phyloP scores from a whole-genome alignment of 306 rosid genomes.

The Vigna trinervia region DNA sequence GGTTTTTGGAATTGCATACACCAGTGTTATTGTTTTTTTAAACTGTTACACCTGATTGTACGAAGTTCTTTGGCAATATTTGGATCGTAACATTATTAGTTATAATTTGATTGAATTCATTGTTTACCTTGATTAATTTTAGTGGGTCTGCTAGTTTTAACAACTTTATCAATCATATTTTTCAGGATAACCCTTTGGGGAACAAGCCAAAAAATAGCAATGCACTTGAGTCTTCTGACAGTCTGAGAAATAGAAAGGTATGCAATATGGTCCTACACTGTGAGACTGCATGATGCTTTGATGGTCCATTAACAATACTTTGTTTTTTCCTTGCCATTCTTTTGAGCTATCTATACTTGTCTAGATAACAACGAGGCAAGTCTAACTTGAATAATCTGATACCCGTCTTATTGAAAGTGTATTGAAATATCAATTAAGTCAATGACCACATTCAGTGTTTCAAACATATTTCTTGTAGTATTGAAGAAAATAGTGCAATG shows the following conservation, averaged over 20 bases:
- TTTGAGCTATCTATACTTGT: conserved; percentile 10
- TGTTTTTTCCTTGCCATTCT: conserved; percentile 28
- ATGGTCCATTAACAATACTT: neutral
- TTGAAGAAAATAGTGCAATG: neutral
- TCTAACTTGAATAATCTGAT: conserved; percentile 29
- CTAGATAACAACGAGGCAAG: neutral
- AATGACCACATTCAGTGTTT: conserved; percentile 7
- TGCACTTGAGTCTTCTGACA: conserved; percentile 50
- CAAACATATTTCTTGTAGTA: neutral
- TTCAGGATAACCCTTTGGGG: conserved; percentile 57
- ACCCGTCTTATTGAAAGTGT: conserved; percentile 5
- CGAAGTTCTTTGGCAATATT: neutral
- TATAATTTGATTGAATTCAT: conserved; percentile 8
- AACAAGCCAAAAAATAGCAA: conserved; percentile 46
- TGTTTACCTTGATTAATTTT: conserved; percentile 12
- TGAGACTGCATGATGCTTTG: conserved; percentile 25
- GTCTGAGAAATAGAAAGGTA: conserved; percentile 59
- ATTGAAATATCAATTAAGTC: neutral
- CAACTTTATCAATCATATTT: conserved; percentile 33
- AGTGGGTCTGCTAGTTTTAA: neutral
- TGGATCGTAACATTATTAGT: neutral
- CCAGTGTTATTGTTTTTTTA: conserved; percentile 20
- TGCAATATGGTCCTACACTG: neutral
- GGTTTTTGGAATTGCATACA: conserved; percentile 26
- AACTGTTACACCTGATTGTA: neutral